These are phyloP conservation scores for Pyrus pyrifolia DNA, from an alignment of 306 rosid species.

Conservation along the genomic window DNA sequence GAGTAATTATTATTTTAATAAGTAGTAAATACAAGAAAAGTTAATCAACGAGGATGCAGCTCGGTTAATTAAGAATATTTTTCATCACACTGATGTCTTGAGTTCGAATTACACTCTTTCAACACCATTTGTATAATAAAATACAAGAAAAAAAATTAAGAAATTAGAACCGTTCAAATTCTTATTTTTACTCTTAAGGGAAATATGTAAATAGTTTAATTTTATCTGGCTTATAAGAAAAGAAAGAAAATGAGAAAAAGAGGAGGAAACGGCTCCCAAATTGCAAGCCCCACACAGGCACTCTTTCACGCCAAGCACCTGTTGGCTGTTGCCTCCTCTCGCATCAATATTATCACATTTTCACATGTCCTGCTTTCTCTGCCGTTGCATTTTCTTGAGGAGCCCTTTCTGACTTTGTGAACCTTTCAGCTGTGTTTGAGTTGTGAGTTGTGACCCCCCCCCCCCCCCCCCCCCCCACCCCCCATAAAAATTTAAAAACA, in stretches of 20 bases:
- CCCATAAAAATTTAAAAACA: neutral
- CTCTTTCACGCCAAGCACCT: constrained; percentile 61
- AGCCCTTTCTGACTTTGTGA: constrained; percentile 16
- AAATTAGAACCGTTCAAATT: no score
- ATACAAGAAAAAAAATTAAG: neutral
- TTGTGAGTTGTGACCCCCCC: constrained; percentile 3
- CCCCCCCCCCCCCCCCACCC: neutral
- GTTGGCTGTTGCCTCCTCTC: constrained; percentile 3
- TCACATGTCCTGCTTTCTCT: constrained; percentile 29
- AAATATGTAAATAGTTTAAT: no score
- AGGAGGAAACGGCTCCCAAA: constrained; percentile 14
- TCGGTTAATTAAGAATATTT: no score
- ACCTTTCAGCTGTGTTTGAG: constrained; percentile 17
- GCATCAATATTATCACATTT: constrained; percentile 1
- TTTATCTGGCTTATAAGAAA: neutral
- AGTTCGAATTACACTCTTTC: neutral
- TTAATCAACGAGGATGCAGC: no score
- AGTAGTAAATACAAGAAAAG: no score
- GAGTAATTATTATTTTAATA: no score
- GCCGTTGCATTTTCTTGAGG: neutral
- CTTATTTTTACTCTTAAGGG: no score
- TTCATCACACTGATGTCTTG: no score
- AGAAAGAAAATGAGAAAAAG: neutral
- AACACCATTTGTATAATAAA: neutral
- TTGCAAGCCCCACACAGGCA: constrained; percentile 17